phyloP scores from a whole-genome alignment of 139 green algal species.

The Chlamydomonas incerta region DNA sequence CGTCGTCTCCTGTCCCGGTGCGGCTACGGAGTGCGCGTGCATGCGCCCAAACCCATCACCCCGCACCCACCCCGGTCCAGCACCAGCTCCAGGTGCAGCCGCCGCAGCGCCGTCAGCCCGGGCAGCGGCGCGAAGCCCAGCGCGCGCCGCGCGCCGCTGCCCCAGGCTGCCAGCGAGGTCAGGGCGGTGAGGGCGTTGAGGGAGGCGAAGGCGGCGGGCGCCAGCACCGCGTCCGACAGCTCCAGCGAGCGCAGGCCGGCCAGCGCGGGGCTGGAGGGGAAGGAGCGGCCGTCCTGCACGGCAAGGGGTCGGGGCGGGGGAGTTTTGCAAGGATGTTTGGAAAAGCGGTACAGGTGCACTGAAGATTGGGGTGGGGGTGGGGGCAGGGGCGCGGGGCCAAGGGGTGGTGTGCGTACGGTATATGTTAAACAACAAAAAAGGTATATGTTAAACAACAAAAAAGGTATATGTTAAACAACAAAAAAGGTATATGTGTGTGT shows the following conservation, averaged over 20 bases:
- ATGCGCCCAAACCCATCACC: not conserved
- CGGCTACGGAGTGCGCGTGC: too few relatives aligned
- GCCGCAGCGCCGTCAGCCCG: not conserved
- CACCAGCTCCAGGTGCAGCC: conserved; percentile 31
- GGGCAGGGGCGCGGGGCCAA: too few relatives aligned
- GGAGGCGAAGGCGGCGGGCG: not conserved
- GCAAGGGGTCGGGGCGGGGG: not conserved
- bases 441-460: too few relatives aligned
- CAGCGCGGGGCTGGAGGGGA: not conserved
- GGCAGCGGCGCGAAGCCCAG: conserved; percentile 21
- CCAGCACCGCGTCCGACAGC: conserved; percentile 14
- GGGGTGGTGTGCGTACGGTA: too few relatives aligned
- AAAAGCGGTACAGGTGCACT: too few relatives aligned
- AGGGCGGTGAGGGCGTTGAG: conserved; percentile 20
- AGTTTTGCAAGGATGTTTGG: too few relatives aligned
- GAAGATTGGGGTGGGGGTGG: too few relatives aligned
- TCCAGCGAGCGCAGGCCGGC: not conserved
- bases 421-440: too few relatives aligned
- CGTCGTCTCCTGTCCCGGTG: too few relatives aligned
- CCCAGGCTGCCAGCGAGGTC: not conserved
- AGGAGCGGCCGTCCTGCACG: not conserved
- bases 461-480: too few relatives aligned
- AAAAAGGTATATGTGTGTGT: too few relatives aligned
- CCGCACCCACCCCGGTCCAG: not conserved
- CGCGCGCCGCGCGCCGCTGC: conserved; percentile 4